Conservation (phyloP, 1,284 basidiomycete genomes). For the Amylostereum areolatum region DNA sequence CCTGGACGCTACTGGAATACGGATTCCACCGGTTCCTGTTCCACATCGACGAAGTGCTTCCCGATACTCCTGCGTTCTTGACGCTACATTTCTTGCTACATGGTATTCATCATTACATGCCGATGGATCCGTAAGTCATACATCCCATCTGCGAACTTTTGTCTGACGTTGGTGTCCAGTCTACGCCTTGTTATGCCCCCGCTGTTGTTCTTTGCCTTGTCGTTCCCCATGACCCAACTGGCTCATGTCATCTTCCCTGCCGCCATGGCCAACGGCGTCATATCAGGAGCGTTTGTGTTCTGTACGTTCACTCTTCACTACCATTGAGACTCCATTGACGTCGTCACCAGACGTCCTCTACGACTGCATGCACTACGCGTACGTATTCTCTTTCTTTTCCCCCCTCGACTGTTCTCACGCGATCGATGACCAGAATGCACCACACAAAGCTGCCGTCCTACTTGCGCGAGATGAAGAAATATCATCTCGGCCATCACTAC, state of each 20-base stretch:
- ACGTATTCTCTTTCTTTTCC: slow-evolving; percentile 24
- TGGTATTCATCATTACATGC: slow-evolving; percentile 96
- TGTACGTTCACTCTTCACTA: slow-evolving; percentile 45
- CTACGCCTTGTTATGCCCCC: slow-evolving; percentile 98
- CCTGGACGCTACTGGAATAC: slow-evolving; percentile 98
- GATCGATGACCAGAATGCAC: slow-evolving; percentile 51
- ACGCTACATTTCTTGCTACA: slow-evolving; percentile 92
- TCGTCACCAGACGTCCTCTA: slow-evolving; percentile 69
- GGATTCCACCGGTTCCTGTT: slow-evolving; percentile 96
- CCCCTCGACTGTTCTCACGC: background rate
- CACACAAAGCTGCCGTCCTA: slow-evolving; percentile 89
- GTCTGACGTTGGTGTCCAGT: slow-evolving; percentile 28
- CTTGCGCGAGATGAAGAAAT: slow-evolving; percentile 90
- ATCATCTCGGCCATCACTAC: slow-evolving; percentile 98
- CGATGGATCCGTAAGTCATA: slow-evolving; percentile 78
- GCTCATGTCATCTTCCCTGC: slow-evolving; percentile 82
- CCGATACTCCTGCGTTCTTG: slow-evolving; percentile 78
- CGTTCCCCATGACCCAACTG: slow-evolving; percentile 86
- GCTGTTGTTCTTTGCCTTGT: slow-evolving; percentile 71
- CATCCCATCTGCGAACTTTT: background rate
- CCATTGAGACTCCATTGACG: slow-evolving; percentile 6
- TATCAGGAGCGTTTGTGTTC: slow-evolving; percentile 86
- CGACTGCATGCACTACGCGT: slow-evolving; percentile 92
- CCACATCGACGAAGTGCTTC: slow-evolving; percentile 90
- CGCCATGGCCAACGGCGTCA: slow-evolving; percentile 88